A percentile compares a stretch with the other conserved stretches of the same genome.
These are phyloP conservation scores for Pseudozyma sp. DNA, from an alignment of 1,284 basidiomycete species.

Conservation along the genomic window DNA sequence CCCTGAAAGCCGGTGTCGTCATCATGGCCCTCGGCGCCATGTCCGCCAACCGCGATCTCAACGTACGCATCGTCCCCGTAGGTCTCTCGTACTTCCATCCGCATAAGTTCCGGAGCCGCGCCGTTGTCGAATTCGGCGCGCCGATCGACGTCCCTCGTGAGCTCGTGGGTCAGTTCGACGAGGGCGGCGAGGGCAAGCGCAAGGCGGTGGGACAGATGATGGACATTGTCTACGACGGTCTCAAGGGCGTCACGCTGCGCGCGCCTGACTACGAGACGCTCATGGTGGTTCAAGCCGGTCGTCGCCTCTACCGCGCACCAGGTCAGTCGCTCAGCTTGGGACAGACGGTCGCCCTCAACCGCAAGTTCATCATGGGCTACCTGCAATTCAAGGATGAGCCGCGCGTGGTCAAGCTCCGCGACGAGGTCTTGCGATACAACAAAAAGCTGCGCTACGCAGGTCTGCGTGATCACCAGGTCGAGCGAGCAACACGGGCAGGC, in stretches of 20 bases:
- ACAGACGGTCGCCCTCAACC: constrained; percentile 96
- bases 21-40: constrained; percentile 69
- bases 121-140: constrained; percentile 92
- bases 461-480: constrained; percentile 96
- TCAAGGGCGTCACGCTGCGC: constrained; percentile 95
- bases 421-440: constrained; percentile 93
- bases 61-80: constrained; percentile 68
- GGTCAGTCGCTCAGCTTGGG: constrained; percentile 93
- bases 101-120: constrained; percentile 69
- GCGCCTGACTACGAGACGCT: constrained; percentile 98
- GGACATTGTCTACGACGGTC: constrained; percentile 91
- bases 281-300: constrained; percentile 96
- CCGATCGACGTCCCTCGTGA: constrained; percentile 89
- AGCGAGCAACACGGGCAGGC: constrained; percentile 75
- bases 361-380: constrained; percentile 94
- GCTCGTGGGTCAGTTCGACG: constrained; percentile 87
- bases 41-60: constrained; percentile 64
- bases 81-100: constrained; percentile 69
- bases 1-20: constrained; percentile 68
- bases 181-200: constrained; percentile 87
- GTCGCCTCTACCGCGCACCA: constrained; percentile 92
- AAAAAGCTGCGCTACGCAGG: constrained; percentile 89
- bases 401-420: constrained; percentile 82
- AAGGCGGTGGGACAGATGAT: constrained; percentile 90
- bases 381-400: constrained; percentile 92